Conservation (phyloP, 164 flowering plant genomes). For the Chimonanthus salicifolius region DNA sequence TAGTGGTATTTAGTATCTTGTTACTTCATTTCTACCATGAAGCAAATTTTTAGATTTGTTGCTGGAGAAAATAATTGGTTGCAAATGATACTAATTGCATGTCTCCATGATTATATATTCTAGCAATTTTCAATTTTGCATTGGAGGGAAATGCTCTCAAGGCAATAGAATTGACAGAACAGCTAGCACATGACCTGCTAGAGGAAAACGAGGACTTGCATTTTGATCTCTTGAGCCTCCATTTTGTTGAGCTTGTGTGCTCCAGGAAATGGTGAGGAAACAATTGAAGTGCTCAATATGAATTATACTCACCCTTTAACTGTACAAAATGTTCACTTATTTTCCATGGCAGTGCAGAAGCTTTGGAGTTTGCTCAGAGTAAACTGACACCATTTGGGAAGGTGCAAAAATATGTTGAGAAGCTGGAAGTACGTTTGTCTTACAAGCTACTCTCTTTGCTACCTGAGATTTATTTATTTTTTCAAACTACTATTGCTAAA, state of each 20-base stretch:
- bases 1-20: background rate
- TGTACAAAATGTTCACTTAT: conserved; percentile 7
- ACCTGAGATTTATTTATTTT: too few relatives aligned
- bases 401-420: conserved; percentile 61
- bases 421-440: conserved; percentile 64
- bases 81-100: background rate
- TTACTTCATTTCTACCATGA: background rate
- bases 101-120: background rate
- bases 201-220: conserved; percentile 81
- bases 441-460: background rate
- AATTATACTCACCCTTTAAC: background rate
- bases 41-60: too few relatives aligned
- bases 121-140: conserved; percentile 67
- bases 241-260: conserved; percentile 84
- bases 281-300: background rate
- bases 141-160: conserved; percentile 77
- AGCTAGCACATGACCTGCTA: conserved; percentile 59
- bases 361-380: conserved; percentile 80
- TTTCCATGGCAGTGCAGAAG: conserved; percentile 78
- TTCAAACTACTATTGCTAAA: too few relatives aligned
- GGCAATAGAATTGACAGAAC: conserved; percentile 84
- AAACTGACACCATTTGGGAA: conserved; percentile 80
- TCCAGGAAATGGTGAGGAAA: conserved; percentile 66
- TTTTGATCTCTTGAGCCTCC: conserved; percentile 94
- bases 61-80: background rate